Evolutionary conservation across 352 stramenopile species (phyloP).

Genomic region (Phytophthora uliginosa): DNA sequence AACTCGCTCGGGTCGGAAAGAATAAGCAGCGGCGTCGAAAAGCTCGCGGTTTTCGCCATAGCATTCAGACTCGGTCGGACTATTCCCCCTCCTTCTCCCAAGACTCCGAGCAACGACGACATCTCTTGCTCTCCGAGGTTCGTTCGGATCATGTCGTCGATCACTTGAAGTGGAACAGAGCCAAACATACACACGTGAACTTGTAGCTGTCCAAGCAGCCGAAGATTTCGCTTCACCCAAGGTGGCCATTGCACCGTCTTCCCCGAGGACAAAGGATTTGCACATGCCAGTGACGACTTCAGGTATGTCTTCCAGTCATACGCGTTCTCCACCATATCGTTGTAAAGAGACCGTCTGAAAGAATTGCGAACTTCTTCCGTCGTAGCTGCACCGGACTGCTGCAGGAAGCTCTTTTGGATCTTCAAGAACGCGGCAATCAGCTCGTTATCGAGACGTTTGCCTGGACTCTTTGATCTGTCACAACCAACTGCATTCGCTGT

Average conservation of each 20-base stretch:
- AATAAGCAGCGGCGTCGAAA: constrained; percentile 31
- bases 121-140: constrained; percentile 35
- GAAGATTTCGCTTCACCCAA: constrained; percentile 36
- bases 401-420: constrained; percentile 33
- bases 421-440: constrained; percentile 24
- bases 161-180: constrained; percentile 18
- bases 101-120: constrained; percentile 19
- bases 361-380: neutral
- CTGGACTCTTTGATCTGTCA: neutral
- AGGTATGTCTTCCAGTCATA: constrained; percentile 43
- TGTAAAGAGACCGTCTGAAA: constrained; percentile 25
- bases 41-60: constrained; percentile 15
- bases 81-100: constrained; percentile 16
- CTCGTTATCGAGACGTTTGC: constrained; percentile 22
- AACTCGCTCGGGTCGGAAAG: constrained; percentile 28
- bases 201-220: constrained; percentile 40
- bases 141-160: constrained; percentile 39
- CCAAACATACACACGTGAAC: constrained; percentile 46
- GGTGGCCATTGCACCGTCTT: constrained; percentile 26
- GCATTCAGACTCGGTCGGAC: constrained; percentile 23
- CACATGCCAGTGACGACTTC: constrained; percentile 4
- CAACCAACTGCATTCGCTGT: neutral
- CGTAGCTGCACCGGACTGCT: neutral
- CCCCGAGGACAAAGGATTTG: neutral
- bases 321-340: constrained; percentile 43